phyloP scores from a whole-genome alignment of 352 stramenopile genomes.

The Pythium apleroticum region DNA sequence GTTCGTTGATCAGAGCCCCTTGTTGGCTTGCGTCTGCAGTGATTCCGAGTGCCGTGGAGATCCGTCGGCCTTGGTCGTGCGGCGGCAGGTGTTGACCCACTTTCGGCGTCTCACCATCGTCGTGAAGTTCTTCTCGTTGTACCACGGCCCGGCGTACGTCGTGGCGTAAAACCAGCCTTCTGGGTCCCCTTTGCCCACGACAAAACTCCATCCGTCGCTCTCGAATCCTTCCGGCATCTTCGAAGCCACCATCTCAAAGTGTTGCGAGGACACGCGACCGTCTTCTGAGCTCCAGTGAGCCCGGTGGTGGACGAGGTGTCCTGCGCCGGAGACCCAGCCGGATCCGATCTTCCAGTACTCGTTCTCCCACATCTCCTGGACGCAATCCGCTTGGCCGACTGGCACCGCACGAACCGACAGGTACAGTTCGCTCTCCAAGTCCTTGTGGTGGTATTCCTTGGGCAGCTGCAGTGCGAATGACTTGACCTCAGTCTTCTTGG shows the following conservation, averaged over 20 bases:
- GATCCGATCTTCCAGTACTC: constrained; percentile 28
- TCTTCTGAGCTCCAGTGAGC: constrained; percentile 31
- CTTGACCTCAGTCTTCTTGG: background rate
- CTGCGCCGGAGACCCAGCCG: constrained; percentile 29
- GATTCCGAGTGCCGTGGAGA: constrained; percentile 7
- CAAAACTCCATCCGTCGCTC: constrained; percentile 30
- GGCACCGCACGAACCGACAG: constrained; percentile 27
- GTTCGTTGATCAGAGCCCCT: background rate
- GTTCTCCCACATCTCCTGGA: constrained; percentile 44
- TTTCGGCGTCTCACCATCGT: constrained; percentile 31
- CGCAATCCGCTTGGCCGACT: constrained; percentile 22
- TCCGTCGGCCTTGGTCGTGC: constrained; percentile 9
- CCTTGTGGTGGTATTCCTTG: constrained; percentile 5
- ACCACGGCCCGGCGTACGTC: constrained; percentile 39
- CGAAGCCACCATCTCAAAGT: constrained; percentile 30
- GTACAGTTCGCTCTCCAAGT: constrained; percentile 21
- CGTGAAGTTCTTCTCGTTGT: constrained; percentile 22
- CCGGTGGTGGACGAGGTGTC: constrained; percentile 14
- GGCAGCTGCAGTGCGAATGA: constrained; percentile 28
- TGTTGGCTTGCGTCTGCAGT: background rate
- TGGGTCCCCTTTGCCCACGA: constrained; percentile 32
- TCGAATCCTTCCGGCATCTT: constrained; percentile 25
- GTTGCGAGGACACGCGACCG: constrained; percentile 22
- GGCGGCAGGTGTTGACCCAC: constrained; percentile 22
- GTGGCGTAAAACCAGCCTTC: constrained; percentile 43